Evolutionary conservation across 495 filamentous ascomycete genomes (phyloP).

Genomic region (Aspergillus nanangensis): DNA sequence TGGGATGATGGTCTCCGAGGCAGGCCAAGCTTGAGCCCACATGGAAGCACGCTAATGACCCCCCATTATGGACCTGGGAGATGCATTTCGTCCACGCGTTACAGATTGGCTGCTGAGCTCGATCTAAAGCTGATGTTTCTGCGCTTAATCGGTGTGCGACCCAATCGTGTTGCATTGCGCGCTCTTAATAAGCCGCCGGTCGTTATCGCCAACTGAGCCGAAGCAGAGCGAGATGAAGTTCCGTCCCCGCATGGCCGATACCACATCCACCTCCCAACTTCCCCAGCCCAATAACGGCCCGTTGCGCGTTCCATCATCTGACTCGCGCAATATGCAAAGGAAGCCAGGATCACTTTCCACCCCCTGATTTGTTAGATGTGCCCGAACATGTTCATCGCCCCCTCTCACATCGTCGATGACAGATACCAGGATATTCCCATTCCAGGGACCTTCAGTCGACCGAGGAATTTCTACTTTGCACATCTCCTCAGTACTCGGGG

Average conservation of each 20-base stretch:
- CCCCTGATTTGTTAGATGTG: constrained; percentile 1
- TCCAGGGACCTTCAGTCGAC: too few species aligned
- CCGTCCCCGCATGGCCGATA: neutral
- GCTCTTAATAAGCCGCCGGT: neutral
- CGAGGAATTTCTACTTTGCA: too few species aligned
- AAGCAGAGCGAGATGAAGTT: neutral
- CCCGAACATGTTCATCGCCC: neutral
- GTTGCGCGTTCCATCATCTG: neutral
- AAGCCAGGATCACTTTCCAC: neutral
- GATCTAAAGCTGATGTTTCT: neutral
- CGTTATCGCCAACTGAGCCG: too few species aligned
- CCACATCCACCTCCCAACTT: neutral
- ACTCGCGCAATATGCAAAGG: neutral
- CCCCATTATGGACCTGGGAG: too few species aligned
- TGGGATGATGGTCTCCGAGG: too few species aligned
- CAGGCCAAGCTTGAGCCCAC: too few species aligned
- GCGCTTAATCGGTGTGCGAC: neutral
- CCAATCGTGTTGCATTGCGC: constrained; percentile 1
- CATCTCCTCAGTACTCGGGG: too few species aligned
- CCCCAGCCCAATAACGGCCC: neutral
- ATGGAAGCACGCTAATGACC: too few species aligned
- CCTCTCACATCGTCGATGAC: neutral
- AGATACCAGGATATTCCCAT: too few species aligned
- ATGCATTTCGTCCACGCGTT: too few species aligned
- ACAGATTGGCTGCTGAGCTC: neutral